Evolutionary conservation across 2,329 filamentous ascomycete species (phyloP).

Genomic region (Alternaria burnsii): DNA sequence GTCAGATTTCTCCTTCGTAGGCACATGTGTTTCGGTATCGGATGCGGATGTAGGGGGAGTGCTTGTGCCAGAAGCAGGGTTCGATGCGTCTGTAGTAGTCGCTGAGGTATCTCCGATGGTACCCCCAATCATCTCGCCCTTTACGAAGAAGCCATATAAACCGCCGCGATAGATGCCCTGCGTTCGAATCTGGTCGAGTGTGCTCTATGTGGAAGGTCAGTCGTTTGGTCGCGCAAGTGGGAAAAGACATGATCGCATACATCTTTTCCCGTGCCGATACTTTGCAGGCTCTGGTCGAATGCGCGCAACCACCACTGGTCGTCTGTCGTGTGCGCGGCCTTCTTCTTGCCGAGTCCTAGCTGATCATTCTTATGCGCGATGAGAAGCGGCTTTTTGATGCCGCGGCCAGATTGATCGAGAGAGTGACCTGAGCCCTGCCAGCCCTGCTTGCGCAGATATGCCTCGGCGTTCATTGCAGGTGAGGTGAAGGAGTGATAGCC

Average conservation of each 20-base stretch:
- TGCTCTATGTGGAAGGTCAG: constrained; percentile 61
- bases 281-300: constrained; percentile 89
- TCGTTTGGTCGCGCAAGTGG: background rate
- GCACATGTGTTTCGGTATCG: constrained; percentile 26
- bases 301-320: constrained; percentile 98
- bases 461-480: constrained; percentile 78
- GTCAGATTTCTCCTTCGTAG: constrained; percentile 15
- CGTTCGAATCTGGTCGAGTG: constrained; percentile 57
- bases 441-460: constrained; percentile 83
- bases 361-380: constrained; percentile 83
- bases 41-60: constrained; percentile 43
- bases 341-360: constrained; percentile 81
- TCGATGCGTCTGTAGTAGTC: constrained; percentile 26
- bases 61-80: constrained; percentile 26
- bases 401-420: constrained; percentile 78
- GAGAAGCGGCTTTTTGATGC: constrained; percentile 83
- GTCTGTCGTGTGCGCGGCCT: constrained; percentile 59
- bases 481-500: constrained; percentile 9
- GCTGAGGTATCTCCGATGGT: constrained; percentile 62
- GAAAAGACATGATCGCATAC: constrained; percentile 16
- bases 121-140: constrained; percentile 78
- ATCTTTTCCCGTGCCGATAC: constrained; percentile 53
- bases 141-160: constrained; percentile 85
- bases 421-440: constrained; percentile 91
- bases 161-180: constrained; percentile 61